Evolutionary conservation across 176 grass and related monocot genomes (phyloP).

Genomic region (Oryza coarctata): DNA sequence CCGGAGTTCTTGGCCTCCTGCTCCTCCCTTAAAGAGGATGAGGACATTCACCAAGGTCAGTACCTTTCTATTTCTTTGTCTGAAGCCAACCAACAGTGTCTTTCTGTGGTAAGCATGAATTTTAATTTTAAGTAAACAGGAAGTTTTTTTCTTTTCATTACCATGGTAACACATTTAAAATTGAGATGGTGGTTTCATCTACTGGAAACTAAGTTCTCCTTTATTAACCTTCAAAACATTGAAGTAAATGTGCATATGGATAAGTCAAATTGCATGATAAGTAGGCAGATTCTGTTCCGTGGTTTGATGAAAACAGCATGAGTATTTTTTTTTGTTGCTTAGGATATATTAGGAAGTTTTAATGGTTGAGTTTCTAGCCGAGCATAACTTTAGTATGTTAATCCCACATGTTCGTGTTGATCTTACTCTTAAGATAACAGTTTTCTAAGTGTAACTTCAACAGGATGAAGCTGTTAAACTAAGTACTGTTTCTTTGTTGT

Average conservation of each 20-base stretch:
- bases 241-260: neutral
- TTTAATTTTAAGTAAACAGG: neutral
- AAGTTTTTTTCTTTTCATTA: neutral
- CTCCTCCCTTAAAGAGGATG: conserved; percentile 62
- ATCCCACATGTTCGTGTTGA: neutral
- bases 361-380: neutral
- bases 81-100: neutral
- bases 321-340: neutral
- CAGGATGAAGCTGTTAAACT: neutral
- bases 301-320: neutral
- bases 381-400: neutral
- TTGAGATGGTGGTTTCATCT: neutral
- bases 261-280: neutral
- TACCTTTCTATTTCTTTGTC: conserved; percentile 14
- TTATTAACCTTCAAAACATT: neutral
- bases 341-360: neutral
- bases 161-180: neutral
- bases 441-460: neutral
- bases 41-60: conserved; percentile 86
- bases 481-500: neutral
- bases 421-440: neutral
- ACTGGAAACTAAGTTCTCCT: neutral
- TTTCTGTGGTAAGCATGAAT: neutral
- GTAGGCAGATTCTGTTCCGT: neutral
- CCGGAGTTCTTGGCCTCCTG: conserved; percentile 56